A percentile compares a stretch with the other conserved stretches of the same genome.
phyloP scores from a whole-genome alignment of 371 early-diverging fungal genomes.

The Mucor ambiguus region DNA sequence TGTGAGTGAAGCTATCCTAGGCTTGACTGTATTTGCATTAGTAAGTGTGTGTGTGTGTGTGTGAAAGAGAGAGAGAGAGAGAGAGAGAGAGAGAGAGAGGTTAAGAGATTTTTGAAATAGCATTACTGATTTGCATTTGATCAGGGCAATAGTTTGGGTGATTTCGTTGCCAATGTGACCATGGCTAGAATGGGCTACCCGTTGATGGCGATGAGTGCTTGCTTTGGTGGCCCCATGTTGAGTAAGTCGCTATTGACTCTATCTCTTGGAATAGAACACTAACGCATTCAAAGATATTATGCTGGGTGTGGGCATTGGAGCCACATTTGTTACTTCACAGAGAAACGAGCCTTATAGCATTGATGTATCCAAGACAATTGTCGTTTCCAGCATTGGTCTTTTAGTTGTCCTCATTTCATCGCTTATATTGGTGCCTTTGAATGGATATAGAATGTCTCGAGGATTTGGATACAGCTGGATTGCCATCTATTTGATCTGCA shows the following conservation, averaged over 20 bases:
- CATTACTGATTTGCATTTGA: no score
- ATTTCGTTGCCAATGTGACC: slow-evolving; percentile 83
- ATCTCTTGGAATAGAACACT: neutral
- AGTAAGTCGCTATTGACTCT: slow-evolving; percentile 46
- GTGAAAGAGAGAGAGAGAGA: no score
- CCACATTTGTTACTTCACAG: slow-evolving; percentile 56
- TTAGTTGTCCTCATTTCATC: slow-evolving; percentile 48
- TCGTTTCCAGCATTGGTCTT: slow-evolving; percentile 56
- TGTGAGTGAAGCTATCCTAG: slow-evolving; percentile 80
- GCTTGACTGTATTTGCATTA: slow-evolving; percentile 82
- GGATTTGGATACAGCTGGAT: slow-evolving; percentile 58
- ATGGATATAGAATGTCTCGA: slow-evolving; percentile 53
- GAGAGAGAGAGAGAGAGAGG: no score
- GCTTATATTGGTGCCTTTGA: slow-evolving; percentile 56
- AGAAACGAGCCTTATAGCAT: slow-evolving; percentile 49
- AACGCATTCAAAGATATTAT: slow-evolving; percentile 56
- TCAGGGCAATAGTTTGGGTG: slow-evolving; percentile 87
- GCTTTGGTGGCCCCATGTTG: slow-evolving; percentile 85
- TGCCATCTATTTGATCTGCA: slow-evolving; percentile 53
- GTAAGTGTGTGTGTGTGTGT: slow-evolving; percentile 53
- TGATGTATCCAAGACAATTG: slow-evolving; percentile 53
- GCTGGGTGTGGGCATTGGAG: slow-evolving; percentile 76
- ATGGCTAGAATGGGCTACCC: slow-evolving; percentile 84
- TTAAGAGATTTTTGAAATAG: no score
- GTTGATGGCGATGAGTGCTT: slow-evolving; percentile 84